A percentile compares a stretch with the other conserved stretches of the same genome.
phyloP scores from a whole-genome alignment of 2,329 filamentous ascomycete genomes.

The Epicoccum nigrum region DNA sequence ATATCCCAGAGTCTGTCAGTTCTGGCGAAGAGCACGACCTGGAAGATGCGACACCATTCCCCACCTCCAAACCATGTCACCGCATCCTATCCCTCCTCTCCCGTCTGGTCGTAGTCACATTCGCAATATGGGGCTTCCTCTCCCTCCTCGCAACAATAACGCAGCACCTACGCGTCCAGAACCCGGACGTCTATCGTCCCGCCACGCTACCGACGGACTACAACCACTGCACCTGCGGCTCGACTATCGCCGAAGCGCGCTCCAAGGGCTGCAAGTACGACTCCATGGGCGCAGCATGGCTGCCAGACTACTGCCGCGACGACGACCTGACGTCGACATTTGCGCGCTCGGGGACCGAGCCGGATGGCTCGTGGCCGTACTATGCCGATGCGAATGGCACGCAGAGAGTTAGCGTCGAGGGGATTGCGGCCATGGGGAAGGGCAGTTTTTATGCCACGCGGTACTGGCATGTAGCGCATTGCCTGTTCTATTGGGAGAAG shows the following conservation, averaged over 20 bases:
- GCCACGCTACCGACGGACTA: not conserved
- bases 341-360: not conserved
- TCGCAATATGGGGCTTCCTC: slow-evolving; percentile 2
- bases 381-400: not conserved
- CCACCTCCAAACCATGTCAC: not conserved
- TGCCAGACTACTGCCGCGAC: slow-evolving; percentile 1
- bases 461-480: slow-evolving; percentile 2
- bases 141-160: not conserved
- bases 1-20: not conserved
- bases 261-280: not conserved
- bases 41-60: not conserved
- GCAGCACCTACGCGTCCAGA: not conserved
- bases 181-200: not conserved
- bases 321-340: not conserved
- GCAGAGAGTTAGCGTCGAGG: not conserved
- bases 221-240: not conserved
- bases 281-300: slow-evolving; percentile 5
- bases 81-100: not conserved
- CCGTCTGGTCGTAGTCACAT: not conserved
- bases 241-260: not conserved
- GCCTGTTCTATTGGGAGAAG: slow-evolving; percentile 4
- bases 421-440: not conserved
- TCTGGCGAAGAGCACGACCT: not conserved
- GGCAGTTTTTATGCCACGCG: slow-evolving; percentile 1
- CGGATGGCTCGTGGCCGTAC: not conserved